A percentile compares a stretch with the other conserved stretches of the same genome.
Conservation (phyloP, 2,329 filamentous ascomycete species). For the Arthrobotrys conoides region DNA sequence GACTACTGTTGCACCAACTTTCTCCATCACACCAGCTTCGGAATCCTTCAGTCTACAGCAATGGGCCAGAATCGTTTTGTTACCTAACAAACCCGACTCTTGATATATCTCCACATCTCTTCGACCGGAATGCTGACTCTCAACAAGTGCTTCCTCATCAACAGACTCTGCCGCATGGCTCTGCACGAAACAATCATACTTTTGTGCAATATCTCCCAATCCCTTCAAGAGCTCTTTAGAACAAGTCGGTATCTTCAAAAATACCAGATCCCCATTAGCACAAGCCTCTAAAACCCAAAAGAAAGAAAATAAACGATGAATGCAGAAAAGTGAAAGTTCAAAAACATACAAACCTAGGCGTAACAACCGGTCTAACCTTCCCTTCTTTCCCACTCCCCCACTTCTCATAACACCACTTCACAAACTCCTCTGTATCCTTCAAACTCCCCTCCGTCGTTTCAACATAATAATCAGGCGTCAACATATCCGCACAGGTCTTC, state of each 20-base stretch:
- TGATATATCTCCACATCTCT: conserved; percentile 62
- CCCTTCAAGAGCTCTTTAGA: conserved; percentile 71
- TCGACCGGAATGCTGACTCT: conserved; percentile 58
- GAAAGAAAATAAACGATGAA: not conserved
- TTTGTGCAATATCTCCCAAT: conserved; percentile 71
- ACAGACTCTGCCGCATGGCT: conserved; percentile 64
- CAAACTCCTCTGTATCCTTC: conserved; percentile 62
- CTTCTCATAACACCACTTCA: conserved; percentile 56
- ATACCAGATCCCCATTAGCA: not conserved
- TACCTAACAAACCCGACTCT: conserved; percentile 68
- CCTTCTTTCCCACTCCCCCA: conserved; percentile 57
- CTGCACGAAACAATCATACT: conserved; percentile 66
- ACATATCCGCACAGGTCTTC: conserved; percentile 67
- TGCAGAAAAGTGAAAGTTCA: not conserved
- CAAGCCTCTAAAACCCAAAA: not conserved
- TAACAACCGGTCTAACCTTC: conserved; percentile 65
- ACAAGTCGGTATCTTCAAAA: conserved; percentile 68
- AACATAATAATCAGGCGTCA: conserved; percentile 63
- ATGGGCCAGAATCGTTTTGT: conserved; percentile 76
- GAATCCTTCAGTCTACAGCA: conserved; percentile 75
- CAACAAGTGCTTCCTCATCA: conserved; percentile 61
- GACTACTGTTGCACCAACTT: conserved; percentile 59
- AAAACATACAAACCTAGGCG: conserved; percentile 64
- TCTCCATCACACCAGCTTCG: conserved; percentile 68
- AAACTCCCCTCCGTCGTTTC: conserved; percentile 62